Percentiles rank a stretch among this genome's conserved stretches.
These are phyloP conservation scores for Eucalyptus urophylla DNA, from an alignment of 345 rosid species.

Conservation along the genomic window DNA sequence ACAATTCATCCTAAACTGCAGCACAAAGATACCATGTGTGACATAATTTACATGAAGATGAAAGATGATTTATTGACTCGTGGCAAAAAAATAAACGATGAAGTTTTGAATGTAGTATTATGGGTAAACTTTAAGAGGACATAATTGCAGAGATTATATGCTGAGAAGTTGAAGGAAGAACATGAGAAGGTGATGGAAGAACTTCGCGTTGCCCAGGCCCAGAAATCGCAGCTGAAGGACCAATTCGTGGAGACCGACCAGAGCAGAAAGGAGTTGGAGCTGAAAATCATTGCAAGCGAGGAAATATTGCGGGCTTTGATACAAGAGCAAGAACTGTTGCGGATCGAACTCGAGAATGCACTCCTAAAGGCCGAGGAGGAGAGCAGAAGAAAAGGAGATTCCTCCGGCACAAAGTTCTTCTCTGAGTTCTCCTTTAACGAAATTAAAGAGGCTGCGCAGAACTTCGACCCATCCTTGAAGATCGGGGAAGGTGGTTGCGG, in stretches of 20 bases:
- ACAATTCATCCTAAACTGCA: not conserved
- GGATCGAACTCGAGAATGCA: not conserved
- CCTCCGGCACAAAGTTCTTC: not conserved
- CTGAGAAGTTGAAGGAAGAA: not conserved
- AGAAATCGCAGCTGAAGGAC: not conserved
- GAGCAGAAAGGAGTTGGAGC: not conserved
- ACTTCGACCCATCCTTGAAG: not conserved
- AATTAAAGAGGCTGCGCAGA: not conserved
- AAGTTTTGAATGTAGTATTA: too few species aligned
- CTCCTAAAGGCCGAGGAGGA: not conserved
- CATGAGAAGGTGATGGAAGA: not conserved
- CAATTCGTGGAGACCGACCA: not conserved
- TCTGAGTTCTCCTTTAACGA: not conserved
- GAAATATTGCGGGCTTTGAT: not conserved
- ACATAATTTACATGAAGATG: not conserved
- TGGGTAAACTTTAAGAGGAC: not conserved
- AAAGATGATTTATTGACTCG: not conserved
- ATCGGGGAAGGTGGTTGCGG: not conserved
- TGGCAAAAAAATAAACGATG: too few species aligned
- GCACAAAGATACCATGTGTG: not conserved
- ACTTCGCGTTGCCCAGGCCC: not conserved
- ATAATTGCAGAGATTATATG: not conserved
- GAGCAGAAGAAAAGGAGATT: not conserved
- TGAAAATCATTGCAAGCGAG: not conserved
- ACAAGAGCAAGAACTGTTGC: not conserved